Percentiles rank a stretch among this genome's conserved stretches.
phyloP scores from a whole-genome alignment of 257 asterid genomes.

The Plantago elongata region DNA sequence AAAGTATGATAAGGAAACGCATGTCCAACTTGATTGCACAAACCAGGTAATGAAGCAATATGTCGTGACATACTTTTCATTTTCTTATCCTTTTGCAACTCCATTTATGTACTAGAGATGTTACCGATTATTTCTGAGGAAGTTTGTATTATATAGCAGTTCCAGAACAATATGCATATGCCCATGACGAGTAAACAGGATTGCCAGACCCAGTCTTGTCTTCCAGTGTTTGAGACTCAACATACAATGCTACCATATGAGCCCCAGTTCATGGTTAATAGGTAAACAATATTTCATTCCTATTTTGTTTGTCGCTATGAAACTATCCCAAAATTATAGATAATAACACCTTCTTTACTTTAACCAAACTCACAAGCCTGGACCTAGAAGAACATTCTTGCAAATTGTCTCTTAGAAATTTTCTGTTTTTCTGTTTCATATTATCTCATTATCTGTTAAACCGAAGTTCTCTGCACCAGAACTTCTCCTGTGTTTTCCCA shows the following conservation, averaged over 20 bases:
- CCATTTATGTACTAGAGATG: slow-evolving; percentile 9
- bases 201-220: slow-evolving; percentile 47
- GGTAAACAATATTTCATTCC: slow-evolving; percentile 27
- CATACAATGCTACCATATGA: slow-evolving; percentile 43
- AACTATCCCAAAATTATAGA: too few species aligned
- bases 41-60: slow-evolving; percentile 40
- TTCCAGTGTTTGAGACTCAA: slow-evolving; percentile 45
- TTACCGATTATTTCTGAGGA: slow-evolving; percentile 16
- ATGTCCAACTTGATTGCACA: slow-evolving; percentile 48
- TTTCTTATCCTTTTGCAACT: background rate
- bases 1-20: slow-evolving; percentile 37
- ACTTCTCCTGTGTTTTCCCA: too few species aligned
- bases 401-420: too few species aligned
- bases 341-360: too few species aligned
- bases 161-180: slow-evolving; percentile 38
- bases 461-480: too few species aligned
- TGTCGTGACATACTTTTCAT: background rate
- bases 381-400: too few species aligned
- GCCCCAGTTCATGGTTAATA: slow-evolving; percentile 40
- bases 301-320: too few species aligned
- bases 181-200: slow-evolving; percentile 42
- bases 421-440: too few species aligned
- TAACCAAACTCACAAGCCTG: too few species aligned
- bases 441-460: too few species aligned
- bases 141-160: slow-evolving; percentile 34